Evolutionary conservation across 768 basidiomycete species (phyloP).

Genomic region (Russula ochroleuca): DNA sequence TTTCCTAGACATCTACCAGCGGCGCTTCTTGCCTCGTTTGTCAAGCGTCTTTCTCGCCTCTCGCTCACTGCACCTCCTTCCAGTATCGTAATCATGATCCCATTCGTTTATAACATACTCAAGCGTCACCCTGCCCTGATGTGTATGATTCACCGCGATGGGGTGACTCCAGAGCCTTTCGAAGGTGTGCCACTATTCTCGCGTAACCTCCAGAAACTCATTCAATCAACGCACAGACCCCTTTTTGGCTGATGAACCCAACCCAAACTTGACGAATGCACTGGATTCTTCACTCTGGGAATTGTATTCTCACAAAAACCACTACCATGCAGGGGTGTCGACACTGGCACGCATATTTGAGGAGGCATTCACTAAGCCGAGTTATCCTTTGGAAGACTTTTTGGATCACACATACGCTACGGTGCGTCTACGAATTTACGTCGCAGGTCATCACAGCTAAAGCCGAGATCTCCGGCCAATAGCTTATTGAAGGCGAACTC

Average conservation of each 20-base stretch:
- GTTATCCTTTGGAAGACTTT: constrained; percentile 91
- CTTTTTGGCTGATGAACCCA: constrained; percentile 59
- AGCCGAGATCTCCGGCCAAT: constrained; percentile 9
- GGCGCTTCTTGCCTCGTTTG: constrained; percentile 88
- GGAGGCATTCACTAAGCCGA: constrained; percentile 92
- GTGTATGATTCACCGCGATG: constrained; percentile 81
- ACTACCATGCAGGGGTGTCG: constrained; percentile 87
- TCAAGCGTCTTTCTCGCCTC: constrained; percentile 84
- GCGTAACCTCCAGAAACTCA: neutral
- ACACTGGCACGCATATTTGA: constrained; percentile 80
- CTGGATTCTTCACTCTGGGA: constrained; percentile 93
- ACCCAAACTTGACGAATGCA: constrained; percentile 75
- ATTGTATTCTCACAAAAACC: constrained; percentile 66
- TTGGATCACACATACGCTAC: constrained; percentile 89
- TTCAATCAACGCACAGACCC: constrained; percentile 46
- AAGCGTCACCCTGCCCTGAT: constrained; percentile 90
- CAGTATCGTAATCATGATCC: constrained; percentile 84
- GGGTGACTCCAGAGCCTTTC: constrained; percentile 33
- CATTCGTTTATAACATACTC: constrained; percentile 91
- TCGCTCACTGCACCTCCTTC: constrained; percentile 84
- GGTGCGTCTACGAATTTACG: constrained; percentile 41
- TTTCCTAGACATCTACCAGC: constrained; percentile 74
- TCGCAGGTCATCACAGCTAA: constrained; percentile 14
- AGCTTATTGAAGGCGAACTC: constrained; percentile 86
- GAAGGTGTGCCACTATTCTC: constrained; percentile 5